Evolutionary conservation across 495 filamentous ascomycete genomes (phyloP).

Genomic region (Arthonia radiata): DNA sequence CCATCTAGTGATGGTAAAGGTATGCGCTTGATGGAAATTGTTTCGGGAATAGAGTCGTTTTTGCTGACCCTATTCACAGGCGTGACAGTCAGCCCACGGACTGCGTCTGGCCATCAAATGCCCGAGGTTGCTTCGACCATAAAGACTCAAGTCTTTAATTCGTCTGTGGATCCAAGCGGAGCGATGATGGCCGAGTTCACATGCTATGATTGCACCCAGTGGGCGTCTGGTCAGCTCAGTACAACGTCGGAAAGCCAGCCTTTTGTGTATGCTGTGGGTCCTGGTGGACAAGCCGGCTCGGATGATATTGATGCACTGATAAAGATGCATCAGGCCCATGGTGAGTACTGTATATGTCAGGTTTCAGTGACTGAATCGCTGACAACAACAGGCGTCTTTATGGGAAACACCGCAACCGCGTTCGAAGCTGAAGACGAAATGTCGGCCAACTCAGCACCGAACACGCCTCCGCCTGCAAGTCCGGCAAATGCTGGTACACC

Average conservation of each 20-base stretch:
- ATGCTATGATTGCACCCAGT: slow-evolving; percentile 23
- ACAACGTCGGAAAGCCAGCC: slow-evolving; percentile 14
- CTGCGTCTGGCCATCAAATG: slow-evolving; percentile 20
- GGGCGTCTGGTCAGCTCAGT: slow-evolving; percentile 17
- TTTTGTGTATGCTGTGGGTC: slow-evolving; percentile 34
- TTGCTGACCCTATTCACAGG: too few relatives aligned
- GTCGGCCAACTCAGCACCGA: too few relatives aligned
- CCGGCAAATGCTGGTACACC: slow-evolving; percentile 8
- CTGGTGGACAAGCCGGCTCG: slow-evolving; percentile 11
- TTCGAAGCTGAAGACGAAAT: slow-evolving; percentile 3
- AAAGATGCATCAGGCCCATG: slow-evolving; percentile 27
- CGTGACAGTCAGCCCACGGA: slow-evolving; percentile 24
- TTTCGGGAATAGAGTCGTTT: not conserved
- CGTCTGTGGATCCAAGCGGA: slow-evolving; percentile 17
- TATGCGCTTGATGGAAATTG: slow-evolving; percentile 1
- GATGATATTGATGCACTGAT: slow-evolving; percentile 19
- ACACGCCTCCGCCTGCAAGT: slow-evolving; percentile 10
- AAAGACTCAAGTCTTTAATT: slow-evolving; percentile 16
- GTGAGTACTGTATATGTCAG: slow-evolving; percentile 27
- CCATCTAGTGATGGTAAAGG: slow-evolving; percentile 15
- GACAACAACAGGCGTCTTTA: slow-evolving; percentile 3
- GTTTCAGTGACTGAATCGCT: slow-evolving; percentile 15
- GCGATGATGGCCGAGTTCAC: slow-evolving; percentile 21
- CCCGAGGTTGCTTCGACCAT: slow-evolving; percentile 19
- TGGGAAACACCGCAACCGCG: slow-evolving; percentile 1